Percentiles rank a stretch among this genome's conserved stretches.
Evolutionary conservation across 306 rosid genomes (phyloP).

Genomic region (Medicago arabica): DNA sequence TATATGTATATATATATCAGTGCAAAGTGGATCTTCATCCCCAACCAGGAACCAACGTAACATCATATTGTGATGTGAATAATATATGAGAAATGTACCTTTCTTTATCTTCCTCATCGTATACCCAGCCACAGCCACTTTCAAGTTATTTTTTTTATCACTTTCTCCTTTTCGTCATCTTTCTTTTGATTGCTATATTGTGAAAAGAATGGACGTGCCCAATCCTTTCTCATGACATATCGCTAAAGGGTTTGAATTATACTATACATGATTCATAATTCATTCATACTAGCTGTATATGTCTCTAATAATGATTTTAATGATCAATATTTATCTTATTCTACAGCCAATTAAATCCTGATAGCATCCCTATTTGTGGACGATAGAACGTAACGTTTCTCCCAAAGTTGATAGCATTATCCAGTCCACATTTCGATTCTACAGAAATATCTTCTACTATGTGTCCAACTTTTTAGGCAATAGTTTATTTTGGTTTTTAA

Average conservation of each 20-base stretch:
- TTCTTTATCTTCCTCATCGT: neutral
- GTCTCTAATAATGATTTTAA: slow-evolving; percentile 1
- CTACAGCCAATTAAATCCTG: slow-evolving; percentile 27
- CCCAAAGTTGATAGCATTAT: slow-evolving; percentile 16
- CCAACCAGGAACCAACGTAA: too few species aligned
- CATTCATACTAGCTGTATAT: neutral
- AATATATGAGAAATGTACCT: neutral
- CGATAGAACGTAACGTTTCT: slow-evolving; percentile 6
- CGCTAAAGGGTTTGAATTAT: slow-evolving; percentile 29
- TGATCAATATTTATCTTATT: neutral
- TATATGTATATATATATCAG: too few species aligned
- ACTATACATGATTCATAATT: neutral
- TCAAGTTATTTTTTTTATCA: neutral
- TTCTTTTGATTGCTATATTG: slow-evolving; percentile 10
- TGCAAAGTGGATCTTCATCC: too few species aligned
- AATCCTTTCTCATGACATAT: slow-evolving; percentile 38
- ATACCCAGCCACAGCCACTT: neutral
- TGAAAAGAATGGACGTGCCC: neutral
- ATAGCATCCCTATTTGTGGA: slow-evolving; percentile 25
- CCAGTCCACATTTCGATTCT: neutral
- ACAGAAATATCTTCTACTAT: slow-evolving; percentile 4
- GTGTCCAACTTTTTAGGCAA: neutral
- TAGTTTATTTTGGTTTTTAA: too few species aligned
- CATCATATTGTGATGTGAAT: neutral
- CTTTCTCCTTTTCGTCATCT: slow-evolving; percentile 20